Conservation (phyloP, 805 yeast genomes). For the Sungouiozyma ichnusensis region DNA sequence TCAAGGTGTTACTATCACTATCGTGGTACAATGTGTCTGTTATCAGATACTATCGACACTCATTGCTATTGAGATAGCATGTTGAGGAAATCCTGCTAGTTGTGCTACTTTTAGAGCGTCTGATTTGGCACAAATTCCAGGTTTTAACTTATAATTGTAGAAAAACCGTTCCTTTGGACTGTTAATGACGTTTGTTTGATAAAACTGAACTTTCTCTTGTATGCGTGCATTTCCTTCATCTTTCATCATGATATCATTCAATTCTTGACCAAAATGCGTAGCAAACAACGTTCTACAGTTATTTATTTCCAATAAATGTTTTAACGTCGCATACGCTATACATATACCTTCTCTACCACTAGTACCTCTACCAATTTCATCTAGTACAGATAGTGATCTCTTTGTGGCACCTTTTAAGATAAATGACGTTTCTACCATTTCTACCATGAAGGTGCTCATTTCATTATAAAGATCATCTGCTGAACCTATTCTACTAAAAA, state of each 20-base stretch:
- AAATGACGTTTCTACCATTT: conserved; percentile 73
- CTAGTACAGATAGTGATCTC: conserved; percentile 65
- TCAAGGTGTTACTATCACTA: too few relatives aligned
- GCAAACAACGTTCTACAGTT: conserved; percentile 76
- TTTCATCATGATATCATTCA: conserved; percentile 31
- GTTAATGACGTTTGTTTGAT: conserved; percentile 20
- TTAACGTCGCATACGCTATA: conserved; percentile 67
- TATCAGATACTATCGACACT: background rate
- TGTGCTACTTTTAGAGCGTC: conserved; percentile 70
- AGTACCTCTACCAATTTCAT: conserved; percentile 87
- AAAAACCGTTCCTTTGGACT: conserved; percentile 16
- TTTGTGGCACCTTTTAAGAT: conserved; percentile 57
- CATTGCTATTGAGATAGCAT: conserved; percentile 45
- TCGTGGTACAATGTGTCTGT: background rate
- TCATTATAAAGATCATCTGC: conserved; percentile 72
- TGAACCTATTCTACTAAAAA: conserved; percentile 75
- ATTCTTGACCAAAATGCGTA: conserved; percentile 65
- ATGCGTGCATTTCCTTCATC: conserved; percentile 18
- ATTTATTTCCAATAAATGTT: conserved; percentile 42
- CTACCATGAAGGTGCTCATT: conserved; percentile 87
- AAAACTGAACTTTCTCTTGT: conserved; percentile 11
- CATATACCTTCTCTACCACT: conserved; percentile 78
- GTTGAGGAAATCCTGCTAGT: conserved; percentile 65
- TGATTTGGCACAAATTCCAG: conserved; percentile 65
- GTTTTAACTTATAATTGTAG: conserved; percentile 44